Base-by-base conservation (phyloP, 768 basidiomycete species). In the Pleurotus tuoliensis region DNA sequence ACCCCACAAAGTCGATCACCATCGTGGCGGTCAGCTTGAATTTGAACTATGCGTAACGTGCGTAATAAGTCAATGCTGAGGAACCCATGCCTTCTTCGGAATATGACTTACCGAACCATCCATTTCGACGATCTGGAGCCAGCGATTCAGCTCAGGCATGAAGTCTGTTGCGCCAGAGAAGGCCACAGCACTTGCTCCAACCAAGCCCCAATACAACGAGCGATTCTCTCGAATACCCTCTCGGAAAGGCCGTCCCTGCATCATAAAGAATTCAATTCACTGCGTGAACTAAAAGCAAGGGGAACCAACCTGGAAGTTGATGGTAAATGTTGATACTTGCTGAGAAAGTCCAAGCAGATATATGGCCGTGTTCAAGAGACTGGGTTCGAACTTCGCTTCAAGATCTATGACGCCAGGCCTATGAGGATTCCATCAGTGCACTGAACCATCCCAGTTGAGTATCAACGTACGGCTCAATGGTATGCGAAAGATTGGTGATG, bases 41-140 rank as follows among this genome's bases (percentile, higher is more conserved):
- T 68, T 88, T 91, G 82, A 99, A 99, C 93, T 96, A 58, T 1
- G 55, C 1, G 18, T 30, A 30, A 11, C 30, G 9, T 30, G 30
- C 30, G 30, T 9, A 7, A 30, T 30, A 11, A 11, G 30, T 30
- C 30, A 30, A 30, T 30, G 30, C 9, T 30, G 30, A 30, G 30
- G 3, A 30, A 9, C 30, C 30, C 30, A 30, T 2, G 30, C 30
- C 30, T 30, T 30, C 30, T 8, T 30, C 30, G 30, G 30, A 38
- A 48, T 30, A 13, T 40, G 9, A 83, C 93, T 59, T 64, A 97
- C 95, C 30, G 74, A 61, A 7, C 65, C 64, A 45, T 84, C 72
- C 96, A 99, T 95, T 69, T 90, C 92, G 22, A 97, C 94, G 43
- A 98, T 88, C 70, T 98, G 97, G 46, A 99, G 79, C 96, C 97